Conservation (phyloP, 345 rosid genomes). For the Nephelium lappaceum region DNA sequence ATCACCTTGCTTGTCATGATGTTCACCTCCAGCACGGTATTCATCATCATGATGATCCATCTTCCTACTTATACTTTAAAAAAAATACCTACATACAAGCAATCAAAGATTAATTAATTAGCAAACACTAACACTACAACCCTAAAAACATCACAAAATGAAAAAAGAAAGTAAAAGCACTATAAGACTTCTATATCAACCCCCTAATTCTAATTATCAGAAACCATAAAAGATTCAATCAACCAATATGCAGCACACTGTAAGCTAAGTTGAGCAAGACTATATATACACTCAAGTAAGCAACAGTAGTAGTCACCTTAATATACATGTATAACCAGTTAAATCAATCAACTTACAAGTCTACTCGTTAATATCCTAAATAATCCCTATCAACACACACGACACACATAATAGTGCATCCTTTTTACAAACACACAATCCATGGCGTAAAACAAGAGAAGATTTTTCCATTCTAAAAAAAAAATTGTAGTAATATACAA, state of each 20-base stretch:
- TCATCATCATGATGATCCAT: slow-evolving; percentile 81
- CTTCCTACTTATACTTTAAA: slow-evolving; percentile 10
- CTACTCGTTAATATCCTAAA: neutral
- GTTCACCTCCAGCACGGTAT: slow-evolving; percentile 44
- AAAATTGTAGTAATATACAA: neutral
- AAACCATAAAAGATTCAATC: neutral
- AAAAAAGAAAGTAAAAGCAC: neutral
- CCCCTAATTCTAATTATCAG: neutral
- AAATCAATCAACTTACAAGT: neutral
- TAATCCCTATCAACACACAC: too few relatives aligned
- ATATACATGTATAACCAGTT: neutral
- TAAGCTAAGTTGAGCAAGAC: too few relatives aligned
- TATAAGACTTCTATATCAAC: neutral
- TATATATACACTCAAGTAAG: neutral
- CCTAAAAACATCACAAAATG: neutral
- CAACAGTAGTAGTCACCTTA: neutral
- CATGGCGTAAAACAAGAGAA: neutral
- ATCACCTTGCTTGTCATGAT: slow-evolving; percentile 63
- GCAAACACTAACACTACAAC: neutral
- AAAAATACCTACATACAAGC: neutral
- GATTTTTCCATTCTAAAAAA: neutral
- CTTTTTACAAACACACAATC: neutral
- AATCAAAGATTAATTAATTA: neutral
- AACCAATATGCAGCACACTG: neutral
- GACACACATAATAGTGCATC: neutral